Conservation (phyloP, 2,329 filamentous ascomycete species). For the Aureobasidium sp. region DNA sequence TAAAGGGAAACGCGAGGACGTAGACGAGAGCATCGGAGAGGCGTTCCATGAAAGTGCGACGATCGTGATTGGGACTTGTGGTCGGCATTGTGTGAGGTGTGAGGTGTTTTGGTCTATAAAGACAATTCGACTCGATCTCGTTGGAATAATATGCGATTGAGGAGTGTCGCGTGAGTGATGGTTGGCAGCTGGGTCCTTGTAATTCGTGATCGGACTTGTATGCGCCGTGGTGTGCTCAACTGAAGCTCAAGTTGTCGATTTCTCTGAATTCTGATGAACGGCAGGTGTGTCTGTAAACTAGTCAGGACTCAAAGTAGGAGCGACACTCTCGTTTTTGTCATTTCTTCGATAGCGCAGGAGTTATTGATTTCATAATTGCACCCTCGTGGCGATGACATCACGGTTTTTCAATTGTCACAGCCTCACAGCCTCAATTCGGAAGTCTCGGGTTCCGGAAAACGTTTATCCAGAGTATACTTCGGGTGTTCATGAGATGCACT, state of each 20-base stretch:
- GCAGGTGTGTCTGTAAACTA: neutral
- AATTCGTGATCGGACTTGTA: neutral
- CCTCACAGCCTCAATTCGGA: constrained; percentile 2
- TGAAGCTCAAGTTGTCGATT: neutral
- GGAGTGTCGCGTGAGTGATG: neutral
- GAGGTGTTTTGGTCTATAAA: neutral
- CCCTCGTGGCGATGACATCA: constrained; percentile 9
- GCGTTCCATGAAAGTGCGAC: constrained; percentile 14
- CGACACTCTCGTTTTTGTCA: neutral
- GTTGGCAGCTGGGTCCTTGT: neutral
- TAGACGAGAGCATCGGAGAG: constrained; percentile 15
- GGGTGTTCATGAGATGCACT: neutral
- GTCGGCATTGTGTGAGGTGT: neutral
- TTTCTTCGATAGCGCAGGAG: neutral
- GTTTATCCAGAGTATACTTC: neutral
- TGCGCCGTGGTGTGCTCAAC: neutral
- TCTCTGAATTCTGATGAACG: neutral
- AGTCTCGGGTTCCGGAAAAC: neutral
- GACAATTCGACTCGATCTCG: neutral
- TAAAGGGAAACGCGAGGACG: constrained; percentile 17
- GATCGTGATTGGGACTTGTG: neutral
- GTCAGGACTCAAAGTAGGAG: neutral
- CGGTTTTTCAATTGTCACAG: neutral
- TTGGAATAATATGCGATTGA: neutral
- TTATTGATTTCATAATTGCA: constrained; percentile 5